Conservation (phyloP, 352 stramenopile genomes). For the Vaucheria bursata region DNA sequence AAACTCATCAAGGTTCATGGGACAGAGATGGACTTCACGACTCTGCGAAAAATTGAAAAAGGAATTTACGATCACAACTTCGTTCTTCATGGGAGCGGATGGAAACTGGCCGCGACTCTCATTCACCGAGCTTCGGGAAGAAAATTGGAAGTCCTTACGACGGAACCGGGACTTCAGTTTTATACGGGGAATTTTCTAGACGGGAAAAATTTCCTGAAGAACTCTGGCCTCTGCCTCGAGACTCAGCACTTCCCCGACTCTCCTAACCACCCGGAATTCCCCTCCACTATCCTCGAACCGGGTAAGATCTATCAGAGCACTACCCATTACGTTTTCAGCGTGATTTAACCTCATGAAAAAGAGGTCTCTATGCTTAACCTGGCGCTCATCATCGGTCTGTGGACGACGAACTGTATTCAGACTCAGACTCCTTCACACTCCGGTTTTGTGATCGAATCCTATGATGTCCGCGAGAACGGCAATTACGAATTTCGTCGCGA, state of each 20-base stretch:
- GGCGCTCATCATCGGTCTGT: no score
- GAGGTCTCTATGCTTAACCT: no score
- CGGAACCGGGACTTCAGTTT: neutral
- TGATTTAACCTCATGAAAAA: no score
- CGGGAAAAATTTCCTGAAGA: neutral
- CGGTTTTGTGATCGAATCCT: no score
- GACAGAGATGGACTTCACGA: constrained; percentile 13
- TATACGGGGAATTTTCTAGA: neutral
- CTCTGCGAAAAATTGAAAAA: neutral
- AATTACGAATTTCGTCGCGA: no score
- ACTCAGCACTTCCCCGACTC: neutral
- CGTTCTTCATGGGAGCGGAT: neutral
- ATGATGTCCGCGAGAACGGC: no score
- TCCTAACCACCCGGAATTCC: no score
- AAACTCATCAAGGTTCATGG: neutral
- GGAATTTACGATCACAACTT: neutral
- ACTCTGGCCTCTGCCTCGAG: neutral
- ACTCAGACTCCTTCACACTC: no score
- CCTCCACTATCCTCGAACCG: no score
- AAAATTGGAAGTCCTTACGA: neutral
- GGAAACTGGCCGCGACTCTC: neutral
- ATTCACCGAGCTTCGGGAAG: neutral
- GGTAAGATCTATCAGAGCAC: no score
- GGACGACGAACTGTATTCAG: no score
- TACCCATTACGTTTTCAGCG: no score